Base-by-base conservation (phyloP, 139 green algal genomes). In the Eudorina sp. region DNA sequence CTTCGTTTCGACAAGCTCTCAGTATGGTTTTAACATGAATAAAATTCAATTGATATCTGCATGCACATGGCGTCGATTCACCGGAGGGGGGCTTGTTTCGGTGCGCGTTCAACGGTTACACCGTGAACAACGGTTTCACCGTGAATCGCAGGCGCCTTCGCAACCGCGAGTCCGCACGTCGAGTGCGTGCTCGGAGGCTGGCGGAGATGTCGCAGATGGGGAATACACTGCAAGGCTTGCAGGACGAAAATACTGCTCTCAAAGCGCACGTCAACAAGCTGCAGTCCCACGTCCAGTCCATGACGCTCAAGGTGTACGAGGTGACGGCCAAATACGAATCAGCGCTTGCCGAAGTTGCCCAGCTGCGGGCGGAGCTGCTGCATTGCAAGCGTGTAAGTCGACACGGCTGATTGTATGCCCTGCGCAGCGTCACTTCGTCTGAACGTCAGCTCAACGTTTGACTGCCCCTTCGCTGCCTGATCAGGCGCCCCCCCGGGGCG, bases 281-380 rank as follows among this genome's bases (percentile, higher is more conserved):
- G 83, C 83, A 88, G 38, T 46, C 46, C n/a, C 66, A 80, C 29
- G 46, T 88, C 11, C 83, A 88, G 40, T 38, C 36, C 13, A 80
- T 88, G 68, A 82, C 83, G 3, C 9, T 88, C 31, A 88, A 88
- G 66, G 46, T 88, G 13, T 88, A 88, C 19, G 82, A 88, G 64
- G 34, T 88, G 4, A 88, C 83, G 0, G 25, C 68, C 36, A 88
- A 81, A 68, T 88, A 88, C 27, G 83, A 88, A 53, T n/a, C 83
- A 2, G 68, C 83, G 0, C 48, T 88, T 5, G 68, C 66, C 0
- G 83, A 88, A n/a, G 81, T 82, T 38, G 83, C 83, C 0, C 31
- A 64, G 48, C 51, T 88, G 51, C 66, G 83, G 1, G 19, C 41
- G 5, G 83, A 88, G 51, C 21, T 88, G 13, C 51, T 55, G 27